Percentiles rank a stretch among this genome's conserved stretches.
phyloP scores from a whole-genome alignment of 371 early-diverging fungal genomes.

The Mycotypha africana region DNA sequence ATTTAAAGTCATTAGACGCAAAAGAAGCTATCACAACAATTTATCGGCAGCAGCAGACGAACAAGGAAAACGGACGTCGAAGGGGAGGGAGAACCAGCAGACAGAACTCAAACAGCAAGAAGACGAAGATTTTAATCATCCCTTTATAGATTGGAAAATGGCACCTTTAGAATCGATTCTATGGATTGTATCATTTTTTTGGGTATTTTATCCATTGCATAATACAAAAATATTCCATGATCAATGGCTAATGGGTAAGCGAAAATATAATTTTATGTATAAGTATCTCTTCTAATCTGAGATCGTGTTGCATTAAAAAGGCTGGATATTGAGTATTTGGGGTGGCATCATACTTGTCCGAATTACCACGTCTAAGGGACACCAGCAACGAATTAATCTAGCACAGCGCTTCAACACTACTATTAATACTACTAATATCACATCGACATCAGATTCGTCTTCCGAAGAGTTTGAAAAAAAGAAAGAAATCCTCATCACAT shows the following conservation, averaged over 20 bases:
- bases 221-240: too few species aligned
- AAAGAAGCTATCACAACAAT: constrained; percentile 7
- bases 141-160: constrained; percentile 5
- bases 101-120: not conserved
- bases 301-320: not conserved
- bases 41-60: too few species aligned
- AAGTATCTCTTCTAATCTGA: too few species aligned
- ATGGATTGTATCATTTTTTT: constrained; percentile 28
- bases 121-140: not conserved
- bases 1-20: constrained; percentile 28
- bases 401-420: too few species aligned
- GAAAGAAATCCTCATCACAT: too few species aligned
- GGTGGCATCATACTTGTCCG: constrained; percentile 5
- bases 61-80: too few species aligned
- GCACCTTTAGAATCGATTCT: constrained; percentile 20
- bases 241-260: too few species aligned
- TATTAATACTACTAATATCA: not conserved
- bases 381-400: too few species aligned
- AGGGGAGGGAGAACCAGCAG: not conserved
- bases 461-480: constrained; percentile 14
- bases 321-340: constrained; percentile 13
- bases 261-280: not conserved
- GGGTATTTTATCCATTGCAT: constrained; percentile 16
- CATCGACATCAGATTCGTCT: constrained; percentile 14
- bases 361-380: not conserved